Evolutionary conservation across 306 rosid genomes (phyloP).

Genomic region (Argentina anserina): DNA sequence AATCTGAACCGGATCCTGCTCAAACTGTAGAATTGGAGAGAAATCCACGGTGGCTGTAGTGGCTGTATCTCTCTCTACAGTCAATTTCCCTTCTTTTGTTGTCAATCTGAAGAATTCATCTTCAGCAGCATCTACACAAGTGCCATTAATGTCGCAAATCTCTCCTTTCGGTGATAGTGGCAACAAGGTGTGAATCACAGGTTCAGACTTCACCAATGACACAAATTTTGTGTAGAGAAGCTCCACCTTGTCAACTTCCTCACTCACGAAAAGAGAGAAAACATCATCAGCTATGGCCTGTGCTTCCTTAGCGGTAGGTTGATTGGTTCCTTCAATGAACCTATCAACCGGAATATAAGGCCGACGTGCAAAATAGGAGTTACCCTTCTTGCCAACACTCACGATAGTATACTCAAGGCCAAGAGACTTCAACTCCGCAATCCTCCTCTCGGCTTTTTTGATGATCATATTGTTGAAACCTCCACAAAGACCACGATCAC

Average conservation of each 20-base stretch:
- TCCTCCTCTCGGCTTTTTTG: conserved; percentile 68
- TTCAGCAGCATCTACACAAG: conserved; percentile 84
- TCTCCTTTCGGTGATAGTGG: conserved; percentile 91
- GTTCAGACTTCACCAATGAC: conserved; percentile 69
- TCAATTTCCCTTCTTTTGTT: conserved; percentile 78
- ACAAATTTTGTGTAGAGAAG: conserved; percentile 81
- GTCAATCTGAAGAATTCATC: conserved; percentile 85
- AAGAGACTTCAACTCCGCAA: conserved; percentile 57
- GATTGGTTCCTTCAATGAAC: conserved; percentile 55
- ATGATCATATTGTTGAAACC: conserved; percentile 57
- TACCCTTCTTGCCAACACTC: conserved; percentile 88
- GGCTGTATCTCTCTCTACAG: conserved; percentile 65
- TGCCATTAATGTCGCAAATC: conserved; percentile 76
- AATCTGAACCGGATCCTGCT: conserved; percentile 93
- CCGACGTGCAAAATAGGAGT: conserved; percentile 62
- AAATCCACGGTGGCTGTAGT: conserved; percentile 51
- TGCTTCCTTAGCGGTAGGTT: conserved; percentile 89
- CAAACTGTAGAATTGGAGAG: conserved; percentile 70
- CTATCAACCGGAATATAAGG: conserved; percentile 80
- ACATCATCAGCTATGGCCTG: conserved; percentile 89
- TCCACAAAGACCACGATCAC: conserved; percentile 90
- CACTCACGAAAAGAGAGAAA: conserved; percentile 76
- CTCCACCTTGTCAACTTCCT: conserved; percentile 87
- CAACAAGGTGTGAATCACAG: conserved; percentile 79
- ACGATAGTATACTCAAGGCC: conserved; percentile 58